A percentile compares a stretch with the other conserved stretches of the same genome.
phyloP scores from a whole-genome alignment of 352 stramenopile species.

The Globisporangium acanthophoron region DNA sequence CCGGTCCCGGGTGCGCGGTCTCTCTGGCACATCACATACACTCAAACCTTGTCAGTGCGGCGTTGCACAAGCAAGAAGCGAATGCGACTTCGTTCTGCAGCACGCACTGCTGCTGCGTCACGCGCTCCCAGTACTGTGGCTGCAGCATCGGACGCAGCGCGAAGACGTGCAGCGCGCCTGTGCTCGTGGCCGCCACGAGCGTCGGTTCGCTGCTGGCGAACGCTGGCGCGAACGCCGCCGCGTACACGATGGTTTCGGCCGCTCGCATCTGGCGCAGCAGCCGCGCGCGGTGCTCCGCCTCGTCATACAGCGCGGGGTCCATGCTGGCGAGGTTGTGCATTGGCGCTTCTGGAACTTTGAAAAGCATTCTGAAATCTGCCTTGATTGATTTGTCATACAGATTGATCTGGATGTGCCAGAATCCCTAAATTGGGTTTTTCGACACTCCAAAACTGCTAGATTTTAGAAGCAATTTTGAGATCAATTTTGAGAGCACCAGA shows the following conservation, averaged over 20 bases:
- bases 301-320: slow-evolving; percentile 57
- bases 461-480: too few relatives aligned
- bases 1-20: slow-evolving; percentile 35
- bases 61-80: background rate
- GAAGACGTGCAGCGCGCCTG: slow-evolving; percentile 55
- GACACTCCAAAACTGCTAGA: too few relatives aligned
- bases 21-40: slow-evolving; percentile 13
- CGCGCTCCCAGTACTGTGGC: slow-evolving; percentile 43
- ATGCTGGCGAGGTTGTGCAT: slow-evolving; percentile 12
- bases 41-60: background rate
- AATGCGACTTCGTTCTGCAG: too few relatives aligned
- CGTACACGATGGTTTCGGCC: slow-evolving; percentile 48
- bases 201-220: slow-evolving; percentile 23
- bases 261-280: slow-evolving; percentile 51
- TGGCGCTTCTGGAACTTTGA: too few relatives aligned
- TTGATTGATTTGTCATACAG: too few relatives aligned
- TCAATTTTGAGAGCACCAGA: too few relatives aligned
- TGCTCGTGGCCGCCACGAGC: slow-evolving; percentile 65
- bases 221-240: slow-evolving; percentile 43
- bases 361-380: too few relatives aligned
- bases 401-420: too few relatives aligned
- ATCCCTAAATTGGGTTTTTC: too few relatives aligned
- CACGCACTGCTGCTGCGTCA: slow-evolving; percentile 28
- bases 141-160: slow-evolving; percentile 35
- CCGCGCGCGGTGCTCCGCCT: slow-evolving; percentile 34